Conservation (phyloP, 164 flowering plant genomes). For the Aristolochia contorta region DNA sequence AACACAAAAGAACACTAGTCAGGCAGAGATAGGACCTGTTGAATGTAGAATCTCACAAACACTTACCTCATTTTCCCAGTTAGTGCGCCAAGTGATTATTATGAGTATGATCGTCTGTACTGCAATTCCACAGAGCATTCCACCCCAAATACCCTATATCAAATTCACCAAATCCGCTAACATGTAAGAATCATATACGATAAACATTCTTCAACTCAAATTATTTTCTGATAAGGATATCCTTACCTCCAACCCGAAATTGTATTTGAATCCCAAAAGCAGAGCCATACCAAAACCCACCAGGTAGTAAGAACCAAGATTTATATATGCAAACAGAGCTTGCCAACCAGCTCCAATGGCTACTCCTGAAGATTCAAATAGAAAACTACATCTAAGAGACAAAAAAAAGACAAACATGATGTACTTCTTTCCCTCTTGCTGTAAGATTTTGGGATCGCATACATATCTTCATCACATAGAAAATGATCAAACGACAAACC, state of each 20-base stretch:
- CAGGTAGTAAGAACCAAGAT: constrained; percentile 50
- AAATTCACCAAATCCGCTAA: background rate
- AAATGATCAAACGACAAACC: constrained; percentile 17
- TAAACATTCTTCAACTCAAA: background rate
- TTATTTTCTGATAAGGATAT: background rate
- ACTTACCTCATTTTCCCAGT: constrained; percentile 13
- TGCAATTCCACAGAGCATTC: constrained; percentile 4
- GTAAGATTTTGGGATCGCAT: background rate
- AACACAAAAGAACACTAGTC: too few species aligned
- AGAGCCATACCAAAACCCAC: constrained; percentile 57
- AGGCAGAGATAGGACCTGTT: too few species aligned
- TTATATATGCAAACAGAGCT: constrained; percentile 50
- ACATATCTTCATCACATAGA: background rate
- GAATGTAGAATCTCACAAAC: too few species aligned
- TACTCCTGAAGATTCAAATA: constrained; percentile 28
- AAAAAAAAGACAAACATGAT: background rate
- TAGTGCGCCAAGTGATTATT: constrained; percentile 2
- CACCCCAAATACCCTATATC: constrained; percentile 10
- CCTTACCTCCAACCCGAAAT: constrained; percentile 41
- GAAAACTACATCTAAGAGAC: background rate
- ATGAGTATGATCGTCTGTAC: constrained; percentile 3
- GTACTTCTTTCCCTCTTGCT: background rate
- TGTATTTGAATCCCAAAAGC: constrained; percentile 28
- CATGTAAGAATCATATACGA: too few species aligned
- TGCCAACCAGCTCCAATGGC: constrained; percentile 85